These are phyloP conservation scores for Lachnellula occidentalis DNA, from an alignment of 2,329 filamentous ascomycete species.

Conservation along the genomic window DNA sequence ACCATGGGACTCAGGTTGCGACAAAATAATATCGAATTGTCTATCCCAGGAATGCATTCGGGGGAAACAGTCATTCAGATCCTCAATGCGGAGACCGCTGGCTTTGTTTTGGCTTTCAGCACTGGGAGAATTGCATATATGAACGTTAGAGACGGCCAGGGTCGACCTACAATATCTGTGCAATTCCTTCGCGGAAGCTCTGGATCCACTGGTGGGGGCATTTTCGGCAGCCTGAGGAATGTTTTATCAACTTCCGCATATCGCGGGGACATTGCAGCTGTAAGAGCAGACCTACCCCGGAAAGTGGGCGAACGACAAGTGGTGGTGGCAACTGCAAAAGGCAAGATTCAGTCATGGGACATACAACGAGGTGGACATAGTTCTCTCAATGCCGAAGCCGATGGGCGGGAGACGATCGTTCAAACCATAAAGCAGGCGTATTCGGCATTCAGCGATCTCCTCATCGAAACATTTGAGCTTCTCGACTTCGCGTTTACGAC, in stretches of 20 bases:
- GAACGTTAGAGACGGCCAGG: conserved; percentile 79
- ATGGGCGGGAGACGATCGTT: conserved; percentile 61
- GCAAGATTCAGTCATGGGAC: conserved; percentile 78
- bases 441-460: conserved; percentile 42
- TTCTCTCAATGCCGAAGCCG: conserved; percentile 65
- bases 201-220: conserved; percentile 51
- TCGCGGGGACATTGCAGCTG: conserved; percentile 73
- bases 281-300: conserved; percentile 65
- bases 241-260: conserved; percentile 65
- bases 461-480: conserved; percentile 60
- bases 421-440: conserved; percentile 54
- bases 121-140: conserved; percentile 83
- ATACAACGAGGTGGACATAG: conserved; percentile 83
- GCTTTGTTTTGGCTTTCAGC: conserved; percentile 80
- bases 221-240: conserved; percentile 77
- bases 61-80: conserved; percentile 75
- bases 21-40: conserved; percentile 71
- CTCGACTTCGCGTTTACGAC: conserved; percentile 73
- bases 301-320: conserved; percentile 80
- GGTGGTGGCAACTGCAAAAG: conserved; percentile 71
- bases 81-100: conserved; percentile 75
- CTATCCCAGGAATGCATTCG: conserved; percentile 67
- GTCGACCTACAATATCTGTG: conserved; percentile 72
- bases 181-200: conserved; percentile 66
- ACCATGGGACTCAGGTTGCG: conserved; percentile 76